Base-by-base conservation (phyloP, 1,284 basidiomycete species). In the Wolfiporia cocos region DNA sequence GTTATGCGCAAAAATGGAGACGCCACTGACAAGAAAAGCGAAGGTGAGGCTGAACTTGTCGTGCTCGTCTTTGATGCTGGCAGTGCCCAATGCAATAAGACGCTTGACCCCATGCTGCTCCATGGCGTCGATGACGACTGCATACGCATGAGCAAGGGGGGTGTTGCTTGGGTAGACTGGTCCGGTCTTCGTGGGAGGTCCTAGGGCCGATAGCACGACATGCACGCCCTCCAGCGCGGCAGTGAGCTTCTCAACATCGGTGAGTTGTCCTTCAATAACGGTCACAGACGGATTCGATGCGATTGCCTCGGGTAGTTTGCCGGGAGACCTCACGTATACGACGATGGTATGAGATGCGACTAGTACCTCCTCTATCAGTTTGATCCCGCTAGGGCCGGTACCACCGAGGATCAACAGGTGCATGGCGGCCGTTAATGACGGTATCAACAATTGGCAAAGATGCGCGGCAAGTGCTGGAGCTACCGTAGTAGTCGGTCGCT, bases 191-290 rank as follows among this genome's bases (percentile, higher is more conserved):
- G n/a, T n/a, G n/a, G n/a, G n/a, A n/a, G n/a, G 82, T 1, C 83
- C 83, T 1, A 86, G 69, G 1, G 78, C 74, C 32, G 81, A 84
- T 19, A 86, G 56, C 18, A 86, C 73, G 31, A 74, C 73, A 40
- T 83, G 67, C 2, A 78, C 74, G 22, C 71, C 74, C 44, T 73
- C 57, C 49, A 85, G 59, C 2, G 80, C 80, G 31, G 64, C 59
- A 19, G 65, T 58, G 41, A 85, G 61, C 18, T 63, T 61, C 15
- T 69, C 65, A 5, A 59, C 52, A 35, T 86, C 73, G 14, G 69
- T 69, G 5, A 86, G 67, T 34, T 74, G 61, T 5, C 82, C 81
- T 46, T 75, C 64, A 37, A 78, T 52, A 41, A 84, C 48, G 18
- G 63, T 66, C 12, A 82, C 64, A 14, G 67, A 57, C 0, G 71